Evolutionary conservation across 2,329 filamentous ascomycete species (phyloP), one percentile per base, ranked within the genome.

Genomic region (Hypoxylon sp.): DNA sequence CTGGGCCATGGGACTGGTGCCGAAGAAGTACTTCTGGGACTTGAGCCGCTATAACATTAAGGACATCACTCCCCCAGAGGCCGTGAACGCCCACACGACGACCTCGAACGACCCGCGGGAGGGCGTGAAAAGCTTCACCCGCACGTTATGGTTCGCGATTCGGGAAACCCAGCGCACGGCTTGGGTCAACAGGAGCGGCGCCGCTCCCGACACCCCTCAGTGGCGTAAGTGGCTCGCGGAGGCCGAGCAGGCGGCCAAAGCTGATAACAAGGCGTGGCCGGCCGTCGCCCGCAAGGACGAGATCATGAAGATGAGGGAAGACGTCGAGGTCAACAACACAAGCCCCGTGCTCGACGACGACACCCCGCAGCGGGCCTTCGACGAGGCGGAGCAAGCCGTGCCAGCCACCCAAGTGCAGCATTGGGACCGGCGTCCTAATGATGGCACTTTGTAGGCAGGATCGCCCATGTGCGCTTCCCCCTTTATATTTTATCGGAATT

Each of bases 121-220:
- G 67, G 81, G 80, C 8, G 70, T 77, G 11, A 80, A 82, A 6
- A 86, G 82, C 61, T 89, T 85, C 71, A 90, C 87, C 0, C 78
- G 85, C 15, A 88, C 85, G 1, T 76, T 89, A 62, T 89, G 87
- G 87, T 87, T 83, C 69, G 87, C 86, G 1, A 87, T 90, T 51
- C 81, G 84, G 11, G 85, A 86, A 72, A 88, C 87, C 0, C 76
- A 81, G 72, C 79, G 79, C 24, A 85, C 80, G 0, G 83, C 82
- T 2, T 90, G 88, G 88, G 84, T 87, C 2, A 78, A 79, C 62
- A 80, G 82, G 44, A 84, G 82, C 53, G 83, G 85, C 11, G 84
- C 85, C 0, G 85, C 86, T 0, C 87, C 88, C 0, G 75, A 76
- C 10, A 88, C 87, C 0, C 73, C 78, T 0, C 79, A 84, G 64